Evolutionary conservation across 2,329 filamentous ascomycete species (phyloP).

Genomic region (Nothomitra cinnamomea): DNA sequence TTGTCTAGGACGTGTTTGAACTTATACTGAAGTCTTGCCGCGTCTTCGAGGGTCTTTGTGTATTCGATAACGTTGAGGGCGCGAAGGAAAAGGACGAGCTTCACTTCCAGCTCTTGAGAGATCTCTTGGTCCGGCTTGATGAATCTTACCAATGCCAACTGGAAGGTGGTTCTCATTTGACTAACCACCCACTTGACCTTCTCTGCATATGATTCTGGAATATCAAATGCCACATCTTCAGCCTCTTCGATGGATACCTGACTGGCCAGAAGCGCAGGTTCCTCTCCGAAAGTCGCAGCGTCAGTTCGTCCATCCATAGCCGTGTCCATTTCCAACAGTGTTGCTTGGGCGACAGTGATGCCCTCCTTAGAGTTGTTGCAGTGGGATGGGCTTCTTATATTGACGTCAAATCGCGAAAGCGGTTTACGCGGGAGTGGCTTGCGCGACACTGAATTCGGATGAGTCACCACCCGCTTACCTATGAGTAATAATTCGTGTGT

Average conservation of each 20-base stretch:
- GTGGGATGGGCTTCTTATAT: too few relatives aligned
- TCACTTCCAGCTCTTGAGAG: not conserved
- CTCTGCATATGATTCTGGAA: not conserved
- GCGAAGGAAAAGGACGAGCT: not conserved
- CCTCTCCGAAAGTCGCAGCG: not conserved
- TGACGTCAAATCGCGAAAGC: too few relatives aligned
- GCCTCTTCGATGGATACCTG: not conserved
- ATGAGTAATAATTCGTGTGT: too few relatives aligned
- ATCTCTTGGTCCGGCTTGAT: not conserved
- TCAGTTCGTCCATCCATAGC: not conserved
- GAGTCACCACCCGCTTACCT: too few relatives aligned
- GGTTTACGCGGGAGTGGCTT: too few relatives aligned
- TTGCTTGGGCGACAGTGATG: too few relatives aligned
- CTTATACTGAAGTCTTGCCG: not conserved
- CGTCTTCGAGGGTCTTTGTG: not conserved
- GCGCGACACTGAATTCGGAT: too few relatives aligned
- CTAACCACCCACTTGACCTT: not conserved
- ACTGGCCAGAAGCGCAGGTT: not conserved
- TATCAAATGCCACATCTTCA: not conserved
- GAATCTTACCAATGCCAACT: not conserved
- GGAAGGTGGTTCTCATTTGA: not conserved
- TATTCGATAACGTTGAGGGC: not conserved
- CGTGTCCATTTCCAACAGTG: too few relatives aligned
- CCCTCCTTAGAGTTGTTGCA: too few relatives aligned
- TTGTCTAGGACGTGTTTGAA: not conserved